phyloP scores from a whole-genome alignment of 331 rosid genomes.

The Stylosanthes scabra region DNA sequence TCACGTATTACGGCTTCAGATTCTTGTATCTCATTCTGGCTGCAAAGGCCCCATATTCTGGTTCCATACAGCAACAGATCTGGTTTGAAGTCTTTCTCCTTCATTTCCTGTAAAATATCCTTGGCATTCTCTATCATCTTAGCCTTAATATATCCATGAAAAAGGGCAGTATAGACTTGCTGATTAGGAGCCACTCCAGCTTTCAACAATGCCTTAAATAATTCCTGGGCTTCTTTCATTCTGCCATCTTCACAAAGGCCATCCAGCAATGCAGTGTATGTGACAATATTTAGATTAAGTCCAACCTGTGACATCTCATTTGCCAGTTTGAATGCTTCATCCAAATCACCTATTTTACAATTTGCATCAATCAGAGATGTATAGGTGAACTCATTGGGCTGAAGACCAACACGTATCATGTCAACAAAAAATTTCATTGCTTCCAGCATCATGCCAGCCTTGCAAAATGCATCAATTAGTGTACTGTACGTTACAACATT shows the following conservation, averaged over 20 bases:
- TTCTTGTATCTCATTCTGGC: slow-evolving; percentile 70
- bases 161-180: slow-evolving; percentile 67
- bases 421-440: slow-evolving; percentile 80
- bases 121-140: slow-evolving; percentile 63
- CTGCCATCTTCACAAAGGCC: slow-evolving; percentile 86
- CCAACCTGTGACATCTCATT: slow-evolving; percentile 76
- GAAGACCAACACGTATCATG: slow-evolving; percentile 82
- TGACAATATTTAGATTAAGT: slow-evolving; percentile 63
- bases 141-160: slow-evolving; percentile 85
- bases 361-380: slow-evolving; percentile 89
- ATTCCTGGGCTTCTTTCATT: slow-evolving; percentile 79
- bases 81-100: slow-evolving; percentile 62
- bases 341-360: slow-evolving; percentile 74
- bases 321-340: slow-evolving; percentile 72
- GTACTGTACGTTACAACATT: slow-evolving; percentile 93
- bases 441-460: slow-evolving; percentile 83
- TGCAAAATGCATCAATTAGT: slow-evolving; percentile 89
- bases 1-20: slow-evolving; percentile 58
- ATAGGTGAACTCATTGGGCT: slow-evolving; percentile 85
- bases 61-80: slow-evolving; percentile 78
- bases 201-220: slow-evolving; percentile 62
- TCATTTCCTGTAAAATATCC: slow-evolving; percentile 68
- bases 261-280: slow-evolving; percentile 73
- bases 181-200: slow-evolving; percentile 70
- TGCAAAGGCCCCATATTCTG: slow-evolving; percentile 77